Evolutionary conservation across 2,329 filamentous ascomycete genomes (phyloP), one percentile per base, ranked within the genome.

Genomic region (Penicillium vulpinum): DNA sequence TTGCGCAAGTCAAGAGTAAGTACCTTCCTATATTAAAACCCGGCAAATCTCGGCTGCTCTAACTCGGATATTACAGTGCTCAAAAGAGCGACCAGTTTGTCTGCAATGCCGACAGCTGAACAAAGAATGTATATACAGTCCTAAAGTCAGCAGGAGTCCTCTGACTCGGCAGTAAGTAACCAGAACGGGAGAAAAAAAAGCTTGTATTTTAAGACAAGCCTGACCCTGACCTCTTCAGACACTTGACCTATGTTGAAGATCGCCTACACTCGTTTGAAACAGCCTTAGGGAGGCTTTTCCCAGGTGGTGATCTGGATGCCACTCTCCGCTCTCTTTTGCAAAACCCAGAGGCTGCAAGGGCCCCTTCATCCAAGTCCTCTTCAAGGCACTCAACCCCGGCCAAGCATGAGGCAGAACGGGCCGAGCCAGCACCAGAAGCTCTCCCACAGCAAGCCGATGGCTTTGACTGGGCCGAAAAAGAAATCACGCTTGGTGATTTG

Each of bases 391-490:
- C 72, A 7, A 74, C 72, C 5, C 72, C 70, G 26, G 67, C 67
- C 11, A 75, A 70, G 48, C 60, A 65, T 31, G 72, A 74, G 50
- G 65, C 67, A 31, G 72, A 73, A 48, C 67, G 68, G 29, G 65
- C 69, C 11, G 72, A 75, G 44, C 64, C 71, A 33, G 71, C 73
- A 10, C 70, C 78, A 71, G 64, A 85, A 82, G 69, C 73, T 44
- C 59, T 75, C 29, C 73, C 73, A 8, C 71, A 74, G 50, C 73
- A 75, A 60, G 73, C 73, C 10, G 73, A 73, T 62, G 72, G 69
- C 33, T 74, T 74, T 61, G 72, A 74, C 51, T 74, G 72, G 72
- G 69, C 71, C 7, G 72, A 76, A 54, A 75, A 73, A 49, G 71
- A 73, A 52, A 70, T 76, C 11, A 70, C 73, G 1, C 67, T 74